Conservation (phyloP, 2,329 filamentous ascomycete species). For the Verticillium albo-atrum region DNA sequence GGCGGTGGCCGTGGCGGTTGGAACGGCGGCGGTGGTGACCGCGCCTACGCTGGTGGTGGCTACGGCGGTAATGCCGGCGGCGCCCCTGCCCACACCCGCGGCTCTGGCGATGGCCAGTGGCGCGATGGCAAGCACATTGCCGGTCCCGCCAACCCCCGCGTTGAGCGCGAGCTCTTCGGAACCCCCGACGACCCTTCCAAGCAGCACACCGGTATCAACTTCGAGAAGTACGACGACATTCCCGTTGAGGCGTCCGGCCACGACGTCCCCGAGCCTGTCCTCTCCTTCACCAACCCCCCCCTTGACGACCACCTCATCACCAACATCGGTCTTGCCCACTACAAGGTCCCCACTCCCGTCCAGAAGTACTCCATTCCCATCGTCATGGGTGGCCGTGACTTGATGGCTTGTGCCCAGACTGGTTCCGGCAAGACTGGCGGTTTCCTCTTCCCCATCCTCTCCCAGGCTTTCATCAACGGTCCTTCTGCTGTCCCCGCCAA, state of each 20-base stretch:
- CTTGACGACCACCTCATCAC: conserved; percentile 87
- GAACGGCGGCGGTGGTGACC: conserved; percentile 19
- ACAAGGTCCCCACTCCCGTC: conserved; percentile 93
- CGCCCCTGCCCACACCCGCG: conserved; percentile 56
- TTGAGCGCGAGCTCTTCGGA: conserved; percentile 96
- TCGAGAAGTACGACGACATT: conserved; percentile 99
- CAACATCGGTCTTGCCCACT: conserved; percentile 92
- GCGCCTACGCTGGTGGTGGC: conserved; percentile 35
- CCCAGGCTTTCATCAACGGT: conserved; percentile 91
- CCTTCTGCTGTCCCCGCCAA: conserved; percentile 65
- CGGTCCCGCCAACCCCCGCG: conserved; percentile 78
- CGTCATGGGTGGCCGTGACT: conserved; percentile 93
- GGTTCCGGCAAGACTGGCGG: conserved; percentile 99
- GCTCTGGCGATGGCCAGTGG: conserved; percentile 95
- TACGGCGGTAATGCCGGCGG: conserved; percentile 42
- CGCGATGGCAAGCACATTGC: conserved; percentile 93
- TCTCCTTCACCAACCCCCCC: conserved; percentile 87
- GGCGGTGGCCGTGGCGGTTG: conserved; percentile 32
- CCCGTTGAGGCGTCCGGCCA: conserved; percentile 95
- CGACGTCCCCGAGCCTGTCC: conserved; percentile 87
- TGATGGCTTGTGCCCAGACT: conserved; percentile 99
- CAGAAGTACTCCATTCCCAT: conserved; percentile 99
- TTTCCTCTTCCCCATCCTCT: conserved; percentile 98
- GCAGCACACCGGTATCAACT: conserved; percentile 98
- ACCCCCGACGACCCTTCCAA: conserved; percentile 86